phyloP scores from a whole-genome alignment of 2,329 filamentous ascomycete species.

The Fusarium proliferatum region DNA sequence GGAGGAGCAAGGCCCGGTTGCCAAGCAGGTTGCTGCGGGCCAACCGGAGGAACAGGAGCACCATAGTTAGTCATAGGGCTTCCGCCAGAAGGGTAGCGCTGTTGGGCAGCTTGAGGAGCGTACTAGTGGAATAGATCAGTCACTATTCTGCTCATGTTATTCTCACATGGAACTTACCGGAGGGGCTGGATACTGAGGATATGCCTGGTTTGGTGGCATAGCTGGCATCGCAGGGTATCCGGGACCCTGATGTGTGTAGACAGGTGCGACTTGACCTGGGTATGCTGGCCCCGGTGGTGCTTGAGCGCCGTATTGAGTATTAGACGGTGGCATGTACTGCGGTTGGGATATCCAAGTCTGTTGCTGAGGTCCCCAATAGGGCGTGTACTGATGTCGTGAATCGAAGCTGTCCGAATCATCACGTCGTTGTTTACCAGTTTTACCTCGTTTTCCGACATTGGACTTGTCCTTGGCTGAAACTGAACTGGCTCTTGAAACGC shows the following conservation, averaged over 20 bases:
- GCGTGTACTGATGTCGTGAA: slow-evolving; percentile 75
- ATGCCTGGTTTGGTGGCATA: slow-evolving; percentile 56
- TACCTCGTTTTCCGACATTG: slow-evolving; percentile 75
- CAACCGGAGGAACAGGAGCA: slow-evolving; percentile 46
- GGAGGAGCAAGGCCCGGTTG: slow-evolving; percentile 51
- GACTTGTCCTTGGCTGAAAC: slow-evolving; percentile 82
- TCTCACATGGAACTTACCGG: slow-evolving; percentile 53
- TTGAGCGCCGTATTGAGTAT: slow-evolving; percentile 55
- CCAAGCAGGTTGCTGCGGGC: slow-evolving; percentile 50
- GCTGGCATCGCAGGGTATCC: slow-evolving; percentile 57
- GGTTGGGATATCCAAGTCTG: slow-evolving; percentile 68
- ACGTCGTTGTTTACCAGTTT: slow-evolving; percentile 71
- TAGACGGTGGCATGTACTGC: slow-evolving; percentile 62
- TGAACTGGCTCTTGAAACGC: slow-evolving; percentile 88
- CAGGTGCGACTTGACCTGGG: slow-evolving; percentile 59
- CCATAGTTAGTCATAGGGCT: slow-evolving; percentile 54
- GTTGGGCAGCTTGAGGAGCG: slow-evolving; percentile 47
- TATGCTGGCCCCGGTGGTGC: slow-evolving; percentile 56
- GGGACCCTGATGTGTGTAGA: slow-evolving; percentile 58
- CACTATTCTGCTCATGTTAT: background rate
- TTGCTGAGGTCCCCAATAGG: slow-evolving; percentile 70
- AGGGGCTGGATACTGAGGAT: slow-evolving; percentile 60
- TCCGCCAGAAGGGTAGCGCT: slow-evolving; percentile 48
- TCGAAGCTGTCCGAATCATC: slow-evolving; percentile 75
- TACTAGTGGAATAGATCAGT: slow-evolving; percentile 43